A percentile compares a stretch with the other conserved stretches of the same genome.
Evolutionary conservation across 768 basidiomycete species (phyloP).

Genomic region (Daedalea quercina): DNA sequence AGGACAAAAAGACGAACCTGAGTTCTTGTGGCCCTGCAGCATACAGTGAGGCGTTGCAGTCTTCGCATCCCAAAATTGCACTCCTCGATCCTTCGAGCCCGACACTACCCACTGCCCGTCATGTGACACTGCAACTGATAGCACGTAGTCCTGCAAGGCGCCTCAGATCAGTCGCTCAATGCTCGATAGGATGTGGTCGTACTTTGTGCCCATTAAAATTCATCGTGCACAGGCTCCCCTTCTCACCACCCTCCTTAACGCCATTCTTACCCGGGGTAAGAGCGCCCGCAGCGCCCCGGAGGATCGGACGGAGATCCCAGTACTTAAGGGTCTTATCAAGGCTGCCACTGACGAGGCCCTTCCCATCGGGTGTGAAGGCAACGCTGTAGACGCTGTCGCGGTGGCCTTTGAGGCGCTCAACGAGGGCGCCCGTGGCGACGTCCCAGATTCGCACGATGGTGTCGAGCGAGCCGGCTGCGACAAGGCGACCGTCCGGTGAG

Average conservation of each 20-base stretch:
- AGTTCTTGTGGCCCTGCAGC: constrained; percentile 78
- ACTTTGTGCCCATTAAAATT: constrained; percentile 89
- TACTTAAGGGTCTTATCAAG: constrained; percentile 60
- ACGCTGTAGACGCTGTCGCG: constrained; percentile 60
- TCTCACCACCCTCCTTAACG: constrained; percentile 29
- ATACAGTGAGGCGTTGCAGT: constrained; percentile 82
- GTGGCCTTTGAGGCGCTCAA: constrained; percentile 54
- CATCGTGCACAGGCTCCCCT: constrained; percentile 59
- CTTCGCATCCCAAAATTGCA: constrained; percentile 88
- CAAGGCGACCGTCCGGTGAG: constrained; percentile 50
- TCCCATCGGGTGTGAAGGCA: constrained; percentile 90
- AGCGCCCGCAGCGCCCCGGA: constrained; percentile 13
- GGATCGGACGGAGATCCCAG: constrained; percentile 45
- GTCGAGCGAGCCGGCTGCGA: constrained; percentile 55
- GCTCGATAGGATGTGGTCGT: constrained; percentile 4
- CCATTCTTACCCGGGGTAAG: constrained; percentile 21
- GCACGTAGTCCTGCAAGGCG: constrained; percentile 53
- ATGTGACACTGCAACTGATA: constrained; percentile 76
- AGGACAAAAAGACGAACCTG: constrained; percentile 34
- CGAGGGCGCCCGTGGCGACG: constrained; percentile 44
- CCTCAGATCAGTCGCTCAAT: neutral
- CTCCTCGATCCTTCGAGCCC: constrained; percentile 92
- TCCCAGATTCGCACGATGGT: constrained; percentile 73
- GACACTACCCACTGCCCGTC: constrained; percentile 95
- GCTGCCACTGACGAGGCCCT: constrained; percentile 83